Evolutionary conservation across 1,284 basidiomycete species (phyloP).

Genomic region (Heterobasidion annosum): DNA sequence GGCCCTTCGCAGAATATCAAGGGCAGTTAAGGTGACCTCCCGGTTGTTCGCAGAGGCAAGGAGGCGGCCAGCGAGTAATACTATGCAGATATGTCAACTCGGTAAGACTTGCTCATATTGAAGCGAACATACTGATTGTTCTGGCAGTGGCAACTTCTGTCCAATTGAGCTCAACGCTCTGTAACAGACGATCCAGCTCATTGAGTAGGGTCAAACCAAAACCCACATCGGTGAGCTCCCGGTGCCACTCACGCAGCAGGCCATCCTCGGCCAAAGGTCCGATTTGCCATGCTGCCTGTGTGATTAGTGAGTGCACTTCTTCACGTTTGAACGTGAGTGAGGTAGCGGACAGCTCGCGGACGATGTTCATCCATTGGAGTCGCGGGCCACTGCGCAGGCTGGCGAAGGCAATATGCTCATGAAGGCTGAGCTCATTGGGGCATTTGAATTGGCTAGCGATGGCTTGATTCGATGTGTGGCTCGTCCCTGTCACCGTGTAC

Average conservation of each 20-base stretch:
- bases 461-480: slow-evolving; percentile 31
- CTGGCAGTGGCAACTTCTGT: slow-evolving; percentile 25
- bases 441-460: slow-evolving; percentile 28
- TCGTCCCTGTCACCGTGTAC: slow-evolving; percentile 24
- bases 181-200: slow-evolving; percentile 20
- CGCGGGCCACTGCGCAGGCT: slow-evolving; percentile 30
- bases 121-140: slow-evolving; percentile 19
- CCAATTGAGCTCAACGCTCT: slow-evolving; percentile 26
- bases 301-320: slow-evolving; percentile 30
- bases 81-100: neutral
- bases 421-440: slow-evolving; percentile 12
- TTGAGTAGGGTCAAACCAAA: slow-evolving; percentile 26
- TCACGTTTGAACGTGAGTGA: slow-evolving; percentile 25
- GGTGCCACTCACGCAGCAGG: slow-evolving; percentile 13
- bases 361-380: slow-evolving; percentile 42
- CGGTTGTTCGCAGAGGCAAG: slow-evolving; percentile 17
- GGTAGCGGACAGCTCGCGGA: slow-evolving; percentile 27
- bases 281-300: slow-evolving; percentile 32
- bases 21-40: slow-evolving; percentile 8
- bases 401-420: slow-evolving; percentile 35
- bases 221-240: slow-evolving; percentile 10
- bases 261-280: slow-evolving; percentile 19
- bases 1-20: slow-evolving; percentile 20
- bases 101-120: neutral
- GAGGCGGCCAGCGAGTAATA: slow-evolving; percentile 22